These are phyloP conservation scores for Trichoderma sp. DNA, from an alignment of 2,329 filamentous ascomycete genomes.

Conservation along the genomic window DNA sequence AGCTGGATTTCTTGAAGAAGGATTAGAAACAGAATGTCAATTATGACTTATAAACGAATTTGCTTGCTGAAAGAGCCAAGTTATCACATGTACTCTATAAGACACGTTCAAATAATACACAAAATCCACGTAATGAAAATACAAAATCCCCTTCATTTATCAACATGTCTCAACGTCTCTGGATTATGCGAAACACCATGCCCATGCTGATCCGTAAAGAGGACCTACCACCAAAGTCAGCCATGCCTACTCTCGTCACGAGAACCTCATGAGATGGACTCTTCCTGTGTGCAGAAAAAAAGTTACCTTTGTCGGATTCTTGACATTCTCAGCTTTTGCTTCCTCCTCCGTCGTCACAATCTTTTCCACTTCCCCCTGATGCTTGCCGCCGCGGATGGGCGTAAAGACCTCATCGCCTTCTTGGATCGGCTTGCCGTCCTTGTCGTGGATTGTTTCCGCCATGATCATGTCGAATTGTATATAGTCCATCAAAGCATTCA, in stretches of 20 bases:
- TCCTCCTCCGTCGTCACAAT: not conserved
- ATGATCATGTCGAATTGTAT: not conserved
- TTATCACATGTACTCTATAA: no score
- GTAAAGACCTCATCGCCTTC: conserved; percentile 16
- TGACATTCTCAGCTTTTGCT: not conserved
- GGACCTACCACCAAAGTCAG: not conserved
- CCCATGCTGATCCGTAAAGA: conserved; percentile 12
- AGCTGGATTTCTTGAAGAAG: not conserved
- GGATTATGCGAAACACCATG: conserved; percentile 13
- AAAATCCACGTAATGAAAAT: not conserved
- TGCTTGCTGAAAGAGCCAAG: not conserved
- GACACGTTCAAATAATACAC: not conserved
- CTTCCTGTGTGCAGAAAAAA: no score
- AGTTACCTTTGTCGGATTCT: conserved; percentile 1
- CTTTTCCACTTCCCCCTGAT: not conserved
- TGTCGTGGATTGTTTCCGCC: conserved; percentile 2
- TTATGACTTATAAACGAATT: not conserved
- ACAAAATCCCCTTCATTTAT: not conserved
- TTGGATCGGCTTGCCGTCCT: conserved; percentile 6
- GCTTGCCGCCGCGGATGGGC: conserved; percentile 13
- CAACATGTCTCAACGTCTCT: conserved; percentile 5
- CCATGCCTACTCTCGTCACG: not conserved
- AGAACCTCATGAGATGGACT: not conserved
- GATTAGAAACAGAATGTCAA: not conserved
- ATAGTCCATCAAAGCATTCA: no score